Base-by-base conservation (phyloP, 192 early-diverging fungal species). In the Lunasporangiospora selenospora region DNA sequence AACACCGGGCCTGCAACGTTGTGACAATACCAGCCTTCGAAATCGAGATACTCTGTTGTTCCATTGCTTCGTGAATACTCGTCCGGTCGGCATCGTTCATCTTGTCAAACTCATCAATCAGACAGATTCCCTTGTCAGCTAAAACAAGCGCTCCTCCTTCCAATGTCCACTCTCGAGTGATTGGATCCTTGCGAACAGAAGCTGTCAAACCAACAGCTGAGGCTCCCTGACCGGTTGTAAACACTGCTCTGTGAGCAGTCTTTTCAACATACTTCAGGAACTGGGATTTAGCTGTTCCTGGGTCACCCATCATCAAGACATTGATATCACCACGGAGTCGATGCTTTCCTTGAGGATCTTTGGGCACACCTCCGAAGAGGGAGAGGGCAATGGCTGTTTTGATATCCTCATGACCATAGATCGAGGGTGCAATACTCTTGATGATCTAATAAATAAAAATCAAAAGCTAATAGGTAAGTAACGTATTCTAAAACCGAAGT, bases 301-400 rank as follows among this genome's bases (percentile, higher is more conserved):
- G 92, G 52, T 94, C 92, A 53, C 92, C 92, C 45, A 99, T 83
- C 75, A 99, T 82, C 10, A 99, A 83, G 33, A 99, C 91, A 73
- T 99, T 99, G 75, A 99, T 99, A 73, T 99, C 97, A 24, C 97
- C 97, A 75, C 97, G 90, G 27, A 96, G 89, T n/a, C 89, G 81
- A 78, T 95, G 94, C 77, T 99, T 99, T 33, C 89, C 92, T 67
- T 91, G 86, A 29, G 95, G 88, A 66, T 99, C 91, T 80, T 99
- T 99, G 61, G 93, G 81, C 4, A 97, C 94, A 58, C 97, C 97
- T 58, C 97, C 93, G 85, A 99, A 99, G 83, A 99, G 85, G 23
- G 93, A 86, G 26, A 99, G 77, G 3, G 95, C 93, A 75, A 99
- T 80, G 6, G 92, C 95, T 2, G 93, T 92, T 61, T 97, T 97